Evolutionary conservation across 2,329 filamentous ascomycete genomes (phyloP).

Genomic region (Triangularia verruculosa): DNA sequence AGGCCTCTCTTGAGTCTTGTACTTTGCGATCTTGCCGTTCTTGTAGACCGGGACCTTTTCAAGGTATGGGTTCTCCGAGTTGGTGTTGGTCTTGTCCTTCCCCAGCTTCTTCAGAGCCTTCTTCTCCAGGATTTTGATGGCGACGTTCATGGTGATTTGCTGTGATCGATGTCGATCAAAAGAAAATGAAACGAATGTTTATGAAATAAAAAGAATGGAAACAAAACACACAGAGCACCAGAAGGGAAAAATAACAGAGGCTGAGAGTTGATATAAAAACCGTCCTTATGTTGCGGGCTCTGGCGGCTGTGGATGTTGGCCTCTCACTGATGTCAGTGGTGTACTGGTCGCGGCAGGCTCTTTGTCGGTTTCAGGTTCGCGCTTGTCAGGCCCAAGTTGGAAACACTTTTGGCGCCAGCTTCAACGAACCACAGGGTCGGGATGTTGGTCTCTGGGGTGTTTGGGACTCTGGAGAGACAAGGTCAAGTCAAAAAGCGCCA

Average conservation of each 20-base stretch:
- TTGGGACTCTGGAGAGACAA: neutral
- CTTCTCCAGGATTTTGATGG: constrained; percentile 24
- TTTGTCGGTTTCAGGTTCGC: constrained; percentile 28
- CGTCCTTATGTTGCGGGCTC: constrained; percentile 14
- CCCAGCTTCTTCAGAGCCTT: constrained; percentile 22
- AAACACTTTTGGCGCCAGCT: constrained; percentile 21
- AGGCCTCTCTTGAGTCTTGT: constrained; percentile 81
- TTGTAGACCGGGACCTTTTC: constrained; percentile 75
- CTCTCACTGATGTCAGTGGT: constrained; percentile 2
- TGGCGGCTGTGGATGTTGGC: constrained; percentile 13
- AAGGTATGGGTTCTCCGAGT: constrained; percentile 74
- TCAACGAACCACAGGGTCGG: constrained; percentile 9
- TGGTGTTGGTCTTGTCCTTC: constrained; percentile 24
- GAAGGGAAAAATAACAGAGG: neutral
- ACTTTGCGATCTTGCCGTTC: constrained; percentile 63
- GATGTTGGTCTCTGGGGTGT: constrained; percentile 12
- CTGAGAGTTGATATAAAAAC: constrained; percentile 15
- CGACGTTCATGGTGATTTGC: constrained; percentile 23
- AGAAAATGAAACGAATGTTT: neutral
- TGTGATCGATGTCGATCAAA: constrained; percentile 8
- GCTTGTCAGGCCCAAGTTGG: constrained; percentile 19
- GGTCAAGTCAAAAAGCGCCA: neutral
- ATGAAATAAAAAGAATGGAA: neutral
- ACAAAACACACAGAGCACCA: neutral
- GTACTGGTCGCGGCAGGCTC: constrained; percentile 21